A percentile compares a stretch with the other conserved stretches of the same genome.
Evolutionary conservation across 345 rosid species (phyloP).

Genomic region (Eucalyptus grandis): DNA sequence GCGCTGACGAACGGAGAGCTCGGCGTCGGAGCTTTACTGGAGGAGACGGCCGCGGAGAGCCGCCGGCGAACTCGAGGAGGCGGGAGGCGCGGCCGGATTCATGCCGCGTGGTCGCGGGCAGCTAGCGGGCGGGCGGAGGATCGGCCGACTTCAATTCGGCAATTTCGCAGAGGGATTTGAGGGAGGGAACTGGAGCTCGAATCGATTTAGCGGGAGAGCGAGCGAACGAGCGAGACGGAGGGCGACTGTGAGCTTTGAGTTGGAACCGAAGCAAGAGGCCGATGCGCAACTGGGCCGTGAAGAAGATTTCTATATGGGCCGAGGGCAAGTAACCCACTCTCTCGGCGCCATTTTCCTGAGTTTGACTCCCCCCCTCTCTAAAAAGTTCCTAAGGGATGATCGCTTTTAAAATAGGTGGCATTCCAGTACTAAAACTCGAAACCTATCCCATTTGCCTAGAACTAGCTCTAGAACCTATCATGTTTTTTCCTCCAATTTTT

Average conservation of each 20-base stretch:
- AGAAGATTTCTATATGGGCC: neutral
- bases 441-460: accelerated
- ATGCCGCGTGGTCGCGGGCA: neutral
- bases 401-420: accelerated
- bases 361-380: neutral
- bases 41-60: conserved; percentile 28
- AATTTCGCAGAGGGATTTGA: neutral
- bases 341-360: neutral
- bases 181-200: neutral
- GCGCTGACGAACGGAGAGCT: neutral
- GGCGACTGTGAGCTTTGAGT: neutral
- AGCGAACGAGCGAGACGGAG: neutral
- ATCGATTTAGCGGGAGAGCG: neutral
- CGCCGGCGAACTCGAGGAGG: neutral
- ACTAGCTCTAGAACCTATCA: accelerated
- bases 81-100: neutral
- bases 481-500: too few relatives aligned
- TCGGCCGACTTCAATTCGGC: neutral
- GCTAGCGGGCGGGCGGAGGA: neutral
- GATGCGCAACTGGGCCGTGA: neutral
- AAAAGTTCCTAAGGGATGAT: accelerated
- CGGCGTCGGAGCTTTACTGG: conserved; percentile 24
- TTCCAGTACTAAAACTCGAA: accelerated
- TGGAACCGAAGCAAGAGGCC: neutral
- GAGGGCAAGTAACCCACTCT: neutral